Base-by-base conservation (phyloP, 805 yeast species). In the Maudiozyma bulderi region DNA sequence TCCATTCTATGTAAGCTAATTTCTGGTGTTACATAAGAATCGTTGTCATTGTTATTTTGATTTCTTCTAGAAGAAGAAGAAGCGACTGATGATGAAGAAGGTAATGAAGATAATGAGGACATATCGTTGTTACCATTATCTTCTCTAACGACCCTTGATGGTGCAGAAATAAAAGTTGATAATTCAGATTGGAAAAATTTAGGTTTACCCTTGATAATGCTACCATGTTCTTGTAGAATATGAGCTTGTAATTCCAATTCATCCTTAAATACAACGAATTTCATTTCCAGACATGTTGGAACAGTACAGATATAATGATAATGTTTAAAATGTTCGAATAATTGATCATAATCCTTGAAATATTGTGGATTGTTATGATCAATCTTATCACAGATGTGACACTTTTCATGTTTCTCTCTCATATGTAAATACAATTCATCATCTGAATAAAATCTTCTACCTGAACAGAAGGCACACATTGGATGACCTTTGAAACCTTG, bases 211-310 rank as follows among this genome's bases (percentile, higher is more conserved):
- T 57, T 54, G n/a, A 63, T 49, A 9, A 60, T 49, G 41, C 54
- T 57, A 41, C 66, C 64, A 65, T 93, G 99, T 57, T 84, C 91
- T 54, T 80, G 78, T 44, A 88, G 67, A 81, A 88, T 82, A 66
- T 93, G 99, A 1, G 95, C 90, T 48, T 85, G 83, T 47, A 93
- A 72, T 56, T 89, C 97, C 48, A 89, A 66, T 47, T 86, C 93
- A 53, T 88, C 91, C 26, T 82, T 77, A 62, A 93, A 93, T 1
- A 91, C 99, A 26, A 93, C 93, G 68, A 93, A 91, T 62, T 86
- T 86, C 65, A 85, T 81, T 49, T 90, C 98, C 44, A 90, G 66
- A 68, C 99, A 93, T 10, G 76, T 59, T 44, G 78, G 86, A 15
- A 85, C 84, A 33, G 76, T 73, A 68, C 99, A 93, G 13, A 81